Evolutionary conservation across 106 monocot genomes (phyloP), one percentile per base, ranked within the genome.

Genomic region (Acanthochlamys bracteata): DNA sequence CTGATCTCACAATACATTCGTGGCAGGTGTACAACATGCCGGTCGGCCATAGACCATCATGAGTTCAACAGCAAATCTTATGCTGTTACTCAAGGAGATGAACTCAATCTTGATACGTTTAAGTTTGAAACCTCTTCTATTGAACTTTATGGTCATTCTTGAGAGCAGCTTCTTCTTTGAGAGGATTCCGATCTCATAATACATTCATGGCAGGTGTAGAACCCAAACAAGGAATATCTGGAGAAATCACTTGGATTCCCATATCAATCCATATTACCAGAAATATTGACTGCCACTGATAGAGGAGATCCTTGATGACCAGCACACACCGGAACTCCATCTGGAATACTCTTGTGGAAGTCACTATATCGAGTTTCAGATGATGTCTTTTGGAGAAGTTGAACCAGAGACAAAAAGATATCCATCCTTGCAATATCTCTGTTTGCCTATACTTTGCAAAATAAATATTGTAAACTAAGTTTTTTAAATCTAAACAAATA

Each of bases 361-460:
- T 78, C 75, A 8, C 16, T 66, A 13, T 72, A 61, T 24, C 61
- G 69, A 67, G 25, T 25, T 55, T 58, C 67, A 25, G 39, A 40
- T 46, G 76, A 69, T 70, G 75, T 88, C 66, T 89, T 83, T 54
- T 88, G 83, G 12, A 92, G 70, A 71, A 98, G 80, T 54, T 92
- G 82, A 65, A 98, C 81, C 13, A 98, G 79, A 19, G 91, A 85
- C 7, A 92, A 64, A 69, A 98, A 98, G 79, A 98, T 89, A 63
- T 98, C 92, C 96, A 98, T 85, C 66, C 96, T 85, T 1, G 88
- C 92, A 22, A 86, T 79, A 8, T 87, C 77, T 46, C 72, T 77
- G 70, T 83, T 80, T 39, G 92, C 92, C 92, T 98, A 76, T 67
- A 75, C 20, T 23, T 3, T 39, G 26, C 45, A 16, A 25, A 63